phyloP scores from a whole-genome alignment of 2,329 filamentous ascomycete genomes.

The Zalaria sp. region DNA sequence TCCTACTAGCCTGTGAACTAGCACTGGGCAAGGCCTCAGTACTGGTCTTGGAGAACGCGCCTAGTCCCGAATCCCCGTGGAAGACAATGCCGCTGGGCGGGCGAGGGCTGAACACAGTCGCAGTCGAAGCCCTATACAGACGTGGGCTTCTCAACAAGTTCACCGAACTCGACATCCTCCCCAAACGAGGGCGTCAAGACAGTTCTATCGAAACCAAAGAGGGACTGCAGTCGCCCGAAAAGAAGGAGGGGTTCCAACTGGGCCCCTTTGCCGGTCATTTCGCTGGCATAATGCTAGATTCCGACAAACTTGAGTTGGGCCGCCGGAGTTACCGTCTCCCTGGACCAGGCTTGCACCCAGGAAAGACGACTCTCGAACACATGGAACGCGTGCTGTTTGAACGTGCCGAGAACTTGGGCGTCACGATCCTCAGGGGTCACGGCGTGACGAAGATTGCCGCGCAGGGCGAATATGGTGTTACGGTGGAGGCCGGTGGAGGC shows the following conservation, averaged over 20 bases:
- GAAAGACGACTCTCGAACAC: slow-evolving; percentile 10
- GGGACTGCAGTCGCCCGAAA: slow-evolving; percentile 7
- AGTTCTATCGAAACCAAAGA: slow-evolving; percentile 10
- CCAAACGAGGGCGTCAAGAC: slow-evolving; percentile 24
- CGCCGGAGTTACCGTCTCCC: slow-evolving; percentile 19
- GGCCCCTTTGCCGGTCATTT: slow-evolving; percentile 21
- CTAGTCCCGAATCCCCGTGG: background rate
- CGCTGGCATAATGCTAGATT: slow-evolving; percentile 12
- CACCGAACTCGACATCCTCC: slow-evolving; percentile 17
- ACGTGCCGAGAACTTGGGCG: slow-evolving; percentile 6
- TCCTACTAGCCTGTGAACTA: slow-evolving; percentile 24
- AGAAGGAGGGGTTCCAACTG: background rate
- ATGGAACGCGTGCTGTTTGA: slow-evolving; percentile 10
- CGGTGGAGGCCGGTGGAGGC: background rate
- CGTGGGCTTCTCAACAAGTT: slow-evolving; percentile 23
- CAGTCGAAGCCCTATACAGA: slow-evolving; percentile 23
- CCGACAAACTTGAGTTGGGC: slow-evolving; percentile 5
- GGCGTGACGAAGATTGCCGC: background rate
- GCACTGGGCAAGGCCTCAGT: slow-evolving; percentile 18
- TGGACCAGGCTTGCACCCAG: slow-evolving; percentile 14
- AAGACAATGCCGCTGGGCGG: background rate
- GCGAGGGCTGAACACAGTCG: slow-evolving; percentile 13
- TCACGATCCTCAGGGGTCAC: background rate
- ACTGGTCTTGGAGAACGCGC: slow-evolving; percentile 21
- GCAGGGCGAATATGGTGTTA: background rate